phyloP scores from a whole-genome alignment of 805 yeast species.

The Starmerella roubikii region DNA sequence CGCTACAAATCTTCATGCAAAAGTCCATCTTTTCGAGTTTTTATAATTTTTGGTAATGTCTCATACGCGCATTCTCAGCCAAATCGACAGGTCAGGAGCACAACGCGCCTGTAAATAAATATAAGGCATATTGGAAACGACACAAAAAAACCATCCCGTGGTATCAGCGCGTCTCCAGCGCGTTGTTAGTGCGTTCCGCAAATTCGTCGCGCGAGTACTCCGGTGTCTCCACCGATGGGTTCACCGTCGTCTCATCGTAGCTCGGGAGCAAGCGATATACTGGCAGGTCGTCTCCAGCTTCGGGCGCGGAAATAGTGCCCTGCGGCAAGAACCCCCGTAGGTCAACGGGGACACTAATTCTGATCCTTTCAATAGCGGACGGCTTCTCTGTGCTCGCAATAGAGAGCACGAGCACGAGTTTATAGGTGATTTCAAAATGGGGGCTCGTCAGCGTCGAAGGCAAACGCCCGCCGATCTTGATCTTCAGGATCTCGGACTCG shows the following conservation, averaged over 20 bases:
- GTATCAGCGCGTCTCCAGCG: no score
- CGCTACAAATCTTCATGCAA: no score
- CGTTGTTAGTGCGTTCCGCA: no score
- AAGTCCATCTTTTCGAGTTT: no score
- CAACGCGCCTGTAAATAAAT: no score
- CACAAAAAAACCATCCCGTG: no score
- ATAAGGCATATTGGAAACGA: no score
- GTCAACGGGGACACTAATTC: constrained; percentile 7
- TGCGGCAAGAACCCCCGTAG: constrained; percentile 6
- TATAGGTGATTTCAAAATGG: constrained; percentile 13
- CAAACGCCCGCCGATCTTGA: constrained; percentile 5
- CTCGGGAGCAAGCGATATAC: constrained; percentile 4
- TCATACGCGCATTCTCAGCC: no score
- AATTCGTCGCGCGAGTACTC: no score
- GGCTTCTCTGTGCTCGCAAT: constrained; percentile 13
- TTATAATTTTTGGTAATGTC: no score
- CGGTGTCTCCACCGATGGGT: no score
- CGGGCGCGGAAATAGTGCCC: not conserved
- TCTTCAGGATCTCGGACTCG: constrained; percentile 3
- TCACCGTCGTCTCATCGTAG: constrained; percentile 6
- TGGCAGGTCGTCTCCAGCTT: constrained; percentile 5
- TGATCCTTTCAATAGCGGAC: constrained; percentile 1
- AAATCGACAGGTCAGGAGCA: no score
- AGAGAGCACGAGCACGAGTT: constrained; percentile 9
- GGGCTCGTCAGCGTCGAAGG: constrained; percentile 10